Evolutionary conservation across 768 basidiomycete genomes (phyloP).

Genomic region (Rhodotorula sphaerocarpa): DNA sequence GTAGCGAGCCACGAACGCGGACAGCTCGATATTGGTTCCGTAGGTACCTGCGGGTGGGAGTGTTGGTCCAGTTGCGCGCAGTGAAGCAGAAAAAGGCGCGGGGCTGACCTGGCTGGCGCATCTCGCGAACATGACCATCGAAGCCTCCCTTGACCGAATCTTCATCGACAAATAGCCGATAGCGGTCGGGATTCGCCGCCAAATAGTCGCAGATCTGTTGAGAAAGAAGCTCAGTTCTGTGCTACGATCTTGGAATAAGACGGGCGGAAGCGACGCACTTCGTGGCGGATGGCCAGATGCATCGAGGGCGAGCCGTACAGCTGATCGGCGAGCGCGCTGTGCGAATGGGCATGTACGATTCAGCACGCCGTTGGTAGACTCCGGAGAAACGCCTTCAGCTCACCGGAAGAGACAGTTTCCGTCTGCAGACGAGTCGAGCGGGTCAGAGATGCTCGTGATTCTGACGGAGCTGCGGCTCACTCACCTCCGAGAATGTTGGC

Average conservation of each 20-base stretch:
- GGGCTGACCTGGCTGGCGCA: constrained; percentile 52
- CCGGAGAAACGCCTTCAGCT: too few relatives aligned
- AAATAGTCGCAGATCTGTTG: constrained; percentile 66
- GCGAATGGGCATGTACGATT: too few relatives aligned
- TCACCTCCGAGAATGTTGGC: constrained; percentile 61
- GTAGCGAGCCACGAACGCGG: constrained; percentile 76
- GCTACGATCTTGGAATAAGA: background rate
- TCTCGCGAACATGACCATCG: constrained; percentile 62
- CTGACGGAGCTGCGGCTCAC: background rate
- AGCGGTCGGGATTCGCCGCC: constrained; percentile 57
- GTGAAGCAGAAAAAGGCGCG: background rate
- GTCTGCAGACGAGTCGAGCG: constrained; percentile 42
- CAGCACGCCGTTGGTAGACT: too few relatives aligned
- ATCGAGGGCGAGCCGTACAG: constrained; percentile 64
- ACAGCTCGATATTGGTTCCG: constrained; percentile 87
- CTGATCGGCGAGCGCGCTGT: constrained; percentile 68
- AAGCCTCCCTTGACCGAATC: constrained; percentile 56
- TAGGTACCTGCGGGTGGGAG: constrained; percentile 52
- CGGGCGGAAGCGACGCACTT: constrained; percentile 41
- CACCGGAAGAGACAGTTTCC: constrained; percentile 84
- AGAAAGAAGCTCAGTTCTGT: background rate
- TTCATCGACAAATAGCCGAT: constrained; percentile 79
- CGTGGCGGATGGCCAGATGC: constrained; percentile 60
- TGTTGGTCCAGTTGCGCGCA: background rate
- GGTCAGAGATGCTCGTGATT: background rate